Base-by-base conservation (phyloP, 176 grass and related monocot species). In the Typha latifolia region DNA sequence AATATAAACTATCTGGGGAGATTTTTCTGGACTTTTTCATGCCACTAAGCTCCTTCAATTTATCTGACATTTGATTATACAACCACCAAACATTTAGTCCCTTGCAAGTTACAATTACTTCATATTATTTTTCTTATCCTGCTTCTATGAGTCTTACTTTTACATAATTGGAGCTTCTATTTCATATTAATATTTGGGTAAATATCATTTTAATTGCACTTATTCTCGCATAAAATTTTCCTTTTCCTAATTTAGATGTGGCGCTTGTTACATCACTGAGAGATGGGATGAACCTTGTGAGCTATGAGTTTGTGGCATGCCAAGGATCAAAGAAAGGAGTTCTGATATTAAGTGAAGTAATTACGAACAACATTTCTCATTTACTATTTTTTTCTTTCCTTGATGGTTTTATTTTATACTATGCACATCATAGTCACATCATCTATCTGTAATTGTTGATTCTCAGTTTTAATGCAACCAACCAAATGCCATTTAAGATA, bases 201-300 rank as follows among this genome's bases (percentile, higher is more conserved):
- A 43, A 8, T 43, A 43, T 7, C 12, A 52, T 32, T 21, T 56
- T 55, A 20, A 20, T 57, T 19, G 15, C 16, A 59, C n/a, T 19
- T 59, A 59, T 29, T 29, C 3, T 29, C 16, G 68, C 12, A 72
- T 81, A 32, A 70, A 47, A 5, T 43, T 32, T 64, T 29, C 68
- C 27, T 71, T 80, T 74, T 61, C 69, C 49, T 65, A 64, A 20
- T 70, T 66, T 84, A 97, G 94, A 97, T 90, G 94, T 97, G 70
- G 78, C 94, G 75, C 86, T 97, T 73, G 94, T 97, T 82, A 97
- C 94, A 70, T 97, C 94, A 48, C 74, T 97, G 72, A 84, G 94
- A 80, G 94, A 97, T 75, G 94, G 94, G 12, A 97, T 97, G 94
- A 97, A 97, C 75, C 94, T 97, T 82, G 94, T 97, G 64, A 97